Percentiles rank a stretch among this genome's conserved stretches.
phyloP scores from a whole-genome alignment of 495 filamentous ascomycete genomes.

The Bryoglossum gracile region DNA sequence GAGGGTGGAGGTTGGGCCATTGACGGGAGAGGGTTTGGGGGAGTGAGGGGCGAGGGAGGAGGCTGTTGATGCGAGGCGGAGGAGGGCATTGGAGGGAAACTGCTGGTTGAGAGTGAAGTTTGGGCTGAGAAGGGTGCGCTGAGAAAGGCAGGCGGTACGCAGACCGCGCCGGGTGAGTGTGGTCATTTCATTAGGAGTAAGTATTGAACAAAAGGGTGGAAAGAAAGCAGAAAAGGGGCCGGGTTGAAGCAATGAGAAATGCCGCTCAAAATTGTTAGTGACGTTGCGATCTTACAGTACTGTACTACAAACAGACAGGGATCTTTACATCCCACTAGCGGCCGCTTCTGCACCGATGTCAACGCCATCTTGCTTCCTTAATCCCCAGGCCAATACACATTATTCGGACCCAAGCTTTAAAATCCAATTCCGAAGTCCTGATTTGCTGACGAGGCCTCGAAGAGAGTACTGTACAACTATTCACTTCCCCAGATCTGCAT shows the following conservation, averaged over 20 bases:
- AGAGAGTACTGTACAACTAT: too few species aligned
- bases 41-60: neutral
- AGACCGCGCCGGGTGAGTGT: slow-evolving; percentile 19
- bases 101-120: neutral
- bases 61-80: slow-evolving; percentile 2
- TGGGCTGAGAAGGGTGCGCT: neutral
- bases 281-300: slow-evolving; percentile 1
- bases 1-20: slow-evolving; percentile 52
- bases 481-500: too few species aligned
- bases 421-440: too few species aligned
- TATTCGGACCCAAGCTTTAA: too few species aligned
- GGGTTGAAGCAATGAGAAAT: neutral
- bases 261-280: neutral
- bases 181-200: slow-evolving; percentile 18
- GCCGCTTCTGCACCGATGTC: too few species aligned
- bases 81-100: neutral
- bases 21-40: slow-evolving; percentile 30
- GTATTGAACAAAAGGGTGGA: too few species aligned
- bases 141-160: slow-evolving; percentile 15
- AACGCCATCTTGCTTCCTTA: too few species aligned
- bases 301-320: too few species aligned
- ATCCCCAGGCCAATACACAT: too few species aligned
- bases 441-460: too few species aligned
- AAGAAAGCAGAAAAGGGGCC: too few species aligned
- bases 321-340: too few species aligned